Evolutionary conservation across 208 protist species (phyloP).

Genomic region (Perkinsela sp.): DNA sequence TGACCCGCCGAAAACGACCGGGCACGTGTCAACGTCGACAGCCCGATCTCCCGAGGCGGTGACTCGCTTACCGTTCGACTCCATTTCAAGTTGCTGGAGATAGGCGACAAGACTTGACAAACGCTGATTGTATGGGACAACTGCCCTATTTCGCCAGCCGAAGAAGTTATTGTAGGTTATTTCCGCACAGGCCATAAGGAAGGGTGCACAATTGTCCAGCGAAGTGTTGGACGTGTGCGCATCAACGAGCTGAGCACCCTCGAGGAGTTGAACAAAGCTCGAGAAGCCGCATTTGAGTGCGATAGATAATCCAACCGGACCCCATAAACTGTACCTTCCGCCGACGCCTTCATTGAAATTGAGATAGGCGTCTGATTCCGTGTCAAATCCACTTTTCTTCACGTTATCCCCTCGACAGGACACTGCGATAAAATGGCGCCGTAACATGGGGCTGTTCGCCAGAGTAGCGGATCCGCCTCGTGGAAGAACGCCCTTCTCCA

Average conservation of each 20-base stretch:
- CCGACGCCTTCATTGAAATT: constrained; percentile 93
- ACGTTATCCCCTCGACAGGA: constrained; percentile 72
- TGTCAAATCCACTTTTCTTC: constrained; percentile 76
- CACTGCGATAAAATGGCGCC: constrained; percentile 86
- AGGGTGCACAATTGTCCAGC: constrained; percentile 54
- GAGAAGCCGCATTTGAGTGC: constrained; percentile 76
- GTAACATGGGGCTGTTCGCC: constrained; percentile 21
- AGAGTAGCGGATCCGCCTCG: constrained; percentile 16
- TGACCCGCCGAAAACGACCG: constrained; percentile 82
- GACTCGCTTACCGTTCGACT: constrained; percentile 79
- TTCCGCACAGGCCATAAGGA: constrained; percentile 71
- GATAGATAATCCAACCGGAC: constrained; percentile 77
- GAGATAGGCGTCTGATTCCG: constrained; percentile 73
- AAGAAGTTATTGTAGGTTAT: constrained; percentile 92
- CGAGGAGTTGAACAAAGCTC: constrained; percentile 72
- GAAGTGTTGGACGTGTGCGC: constrained; percentile 32
- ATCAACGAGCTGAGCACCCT: constrained; percentile 46
- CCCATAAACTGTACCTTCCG: constrained; percentile 87
- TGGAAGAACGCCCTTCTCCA: not conserved
- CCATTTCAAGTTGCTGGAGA: constrained; percentile 89
- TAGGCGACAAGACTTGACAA: constrained; percentile 80
- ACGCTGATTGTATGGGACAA: constrained; percentile 92
- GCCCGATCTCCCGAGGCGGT: constrained; percentile 11
- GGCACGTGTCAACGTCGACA: constrained; percentile 53
- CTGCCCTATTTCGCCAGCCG: constrained; percentile 65